Evolutionary conservation across 164 flowering plant genomes (phyloP).

Genomic region (Saururus chinensis): DNA sequence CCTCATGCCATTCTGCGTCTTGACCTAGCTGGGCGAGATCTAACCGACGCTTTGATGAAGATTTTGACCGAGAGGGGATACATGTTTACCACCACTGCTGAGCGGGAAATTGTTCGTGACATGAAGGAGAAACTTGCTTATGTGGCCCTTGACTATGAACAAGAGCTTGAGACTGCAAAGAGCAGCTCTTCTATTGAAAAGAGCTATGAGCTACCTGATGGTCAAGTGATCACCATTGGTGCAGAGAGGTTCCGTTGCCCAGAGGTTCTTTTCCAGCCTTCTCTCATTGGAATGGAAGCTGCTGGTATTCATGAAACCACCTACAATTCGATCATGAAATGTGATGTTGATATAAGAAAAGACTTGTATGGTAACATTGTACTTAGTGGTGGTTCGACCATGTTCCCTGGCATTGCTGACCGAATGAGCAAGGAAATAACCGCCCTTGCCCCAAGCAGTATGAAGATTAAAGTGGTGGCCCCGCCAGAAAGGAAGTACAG

Average conservation of each 20-base stretch:
- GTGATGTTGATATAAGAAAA: conserved; percentile 24
- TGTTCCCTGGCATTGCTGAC: conserved; percentile 61
- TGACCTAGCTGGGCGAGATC: conserved; percentile 15
- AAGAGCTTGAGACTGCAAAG: conserved; percentile 17
- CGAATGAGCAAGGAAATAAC: conserved; percentile 71
- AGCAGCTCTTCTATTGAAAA: conserved; percentile 12
- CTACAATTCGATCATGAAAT: conserved; percentile 22
- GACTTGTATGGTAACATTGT: conserved; percentile 24
- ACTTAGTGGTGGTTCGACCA: conserved; percentile 54
- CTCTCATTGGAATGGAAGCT: conserved; percentile 22
- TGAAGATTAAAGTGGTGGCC: conserved; percentile 58
- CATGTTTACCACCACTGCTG: conserved; percentile 15
- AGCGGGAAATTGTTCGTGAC: conserved; percentile 16
- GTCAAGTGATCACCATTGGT: conserved; percentile 15
- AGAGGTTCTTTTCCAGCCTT: conserved; percentile 24
- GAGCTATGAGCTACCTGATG: conserved; percentile 17
- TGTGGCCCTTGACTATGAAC: conserved; percentile 17
- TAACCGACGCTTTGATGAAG: conserved; percentile 14
- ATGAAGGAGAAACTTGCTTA: conserved; percentile 17
- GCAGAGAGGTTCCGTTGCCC: conserved; percentile 18
- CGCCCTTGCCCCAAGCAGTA: conserved; percentile 62
- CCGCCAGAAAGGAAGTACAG: conserved; percentile 66
- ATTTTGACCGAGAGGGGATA: conserved; percentile 12
- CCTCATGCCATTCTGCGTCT: conserved; percentile 17
- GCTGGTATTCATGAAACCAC: conserved; percentile 22